These are phyloP conservation scores for Rosa persica DNA, from an alignment of 306 rosid species.

Conservation along the genomic window DNA sequence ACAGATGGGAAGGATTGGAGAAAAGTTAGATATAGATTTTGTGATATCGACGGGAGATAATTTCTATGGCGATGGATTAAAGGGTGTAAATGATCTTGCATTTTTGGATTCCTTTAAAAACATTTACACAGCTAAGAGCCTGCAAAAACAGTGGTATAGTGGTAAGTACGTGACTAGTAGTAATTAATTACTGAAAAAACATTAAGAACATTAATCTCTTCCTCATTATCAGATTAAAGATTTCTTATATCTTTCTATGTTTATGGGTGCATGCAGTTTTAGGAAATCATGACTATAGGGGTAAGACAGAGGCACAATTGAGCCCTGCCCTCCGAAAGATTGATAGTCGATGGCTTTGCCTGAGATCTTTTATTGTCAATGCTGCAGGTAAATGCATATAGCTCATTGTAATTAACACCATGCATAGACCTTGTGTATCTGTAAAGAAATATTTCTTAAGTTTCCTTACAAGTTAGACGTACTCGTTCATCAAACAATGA, in stretches of 20 bases:
- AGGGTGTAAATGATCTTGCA: constrained; percentile 37
- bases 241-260: background rate
- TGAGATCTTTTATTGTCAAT: constrained; percentile 62
- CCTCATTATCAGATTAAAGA: background rate
- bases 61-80: constrained; percentile 50
- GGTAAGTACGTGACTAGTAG: constrained; percentile 25
- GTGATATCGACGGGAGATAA: constrained; percentile 71
- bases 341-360: constrained; percentile 71
- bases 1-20: constrained; percentile 71
- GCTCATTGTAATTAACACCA: background rate
- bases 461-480: background rate
- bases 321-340: constrained; percentile 45
- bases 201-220: background rate
- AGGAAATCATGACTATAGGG: constrained; percentile 88
- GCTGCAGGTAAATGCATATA: constrained; percentile 43
- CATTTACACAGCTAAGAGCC: constrained; percentile 62
- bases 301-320: constrained; percentile 67
- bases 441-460: too few relatives aligned
- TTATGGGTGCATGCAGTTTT: constrained; percentile 41
- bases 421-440: background rate
- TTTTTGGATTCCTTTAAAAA: constrained; percentile 52
- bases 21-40: constrained; percentile 52
- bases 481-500: background rate
- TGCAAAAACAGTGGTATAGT: constrained; percentile 56
- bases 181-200: background rate